phyloP scores from a whole-genome alignment of 176 grass and related monocot species.

The Oryza brachyantha region DNA sequence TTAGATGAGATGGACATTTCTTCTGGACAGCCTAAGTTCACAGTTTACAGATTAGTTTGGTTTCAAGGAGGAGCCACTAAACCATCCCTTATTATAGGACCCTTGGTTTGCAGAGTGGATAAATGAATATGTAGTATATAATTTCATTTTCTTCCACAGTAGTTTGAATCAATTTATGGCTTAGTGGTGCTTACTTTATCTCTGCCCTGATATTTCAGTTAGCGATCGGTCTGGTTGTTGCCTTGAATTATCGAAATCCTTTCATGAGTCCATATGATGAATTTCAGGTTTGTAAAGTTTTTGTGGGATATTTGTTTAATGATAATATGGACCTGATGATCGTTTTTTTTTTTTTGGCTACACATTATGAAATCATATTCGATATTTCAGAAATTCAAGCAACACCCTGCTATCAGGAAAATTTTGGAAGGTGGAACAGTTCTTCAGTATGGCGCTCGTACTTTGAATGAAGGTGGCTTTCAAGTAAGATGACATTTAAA shows the following conservation, averaged over 20 bases:
- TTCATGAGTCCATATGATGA: slow-evolving; percentile 91
- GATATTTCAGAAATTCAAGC: slow-evolving; percentile 82
- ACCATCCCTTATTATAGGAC: not conserved
- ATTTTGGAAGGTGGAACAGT: slow-evolving; percentile 78
- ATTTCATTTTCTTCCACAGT: not conserved
- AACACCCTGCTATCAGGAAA: slow-evolving; percentile 69
- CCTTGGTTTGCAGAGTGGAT: not conserved
- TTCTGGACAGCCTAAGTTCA: not conserved
- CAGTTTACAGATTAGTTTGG: not conserved
- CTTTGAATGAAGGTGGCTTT: slow-evolving; percentile 97
- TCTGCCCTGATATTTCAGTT: slow-evolving; percentile 57
- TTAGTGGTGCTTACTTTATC: slow-evolving; percentile 19
- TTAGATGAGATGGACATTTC: not conserved
- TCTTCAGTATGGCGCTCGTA: slow-evolving; percentile 89
- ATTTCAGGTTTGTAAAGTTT: slow-evolving; percentile 65
- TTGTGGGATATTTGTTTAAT: slow-evolving; percentile 9
- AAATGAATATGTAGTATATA: not conserved
- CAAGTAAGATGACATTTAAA: slow-evolving; percentile 49
- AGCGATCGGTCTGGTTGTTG: slow-evolving; percentile 86
- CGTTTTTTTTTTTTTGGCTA: not conserved
- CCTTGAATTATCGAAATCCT: slow-evolving; percentile 88
- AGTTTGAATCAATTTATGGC: not conserved
- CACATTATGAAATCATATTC: not conserved
- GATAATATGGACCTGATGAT: not conserved
- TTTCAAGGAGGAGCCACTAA: not conserved